Percentiles rank a stretch among this genome's conserved stretches.
phyloP scores from a whole-genome alignment of 306 rosid genomes.

The Cucumis melo region DNA sequence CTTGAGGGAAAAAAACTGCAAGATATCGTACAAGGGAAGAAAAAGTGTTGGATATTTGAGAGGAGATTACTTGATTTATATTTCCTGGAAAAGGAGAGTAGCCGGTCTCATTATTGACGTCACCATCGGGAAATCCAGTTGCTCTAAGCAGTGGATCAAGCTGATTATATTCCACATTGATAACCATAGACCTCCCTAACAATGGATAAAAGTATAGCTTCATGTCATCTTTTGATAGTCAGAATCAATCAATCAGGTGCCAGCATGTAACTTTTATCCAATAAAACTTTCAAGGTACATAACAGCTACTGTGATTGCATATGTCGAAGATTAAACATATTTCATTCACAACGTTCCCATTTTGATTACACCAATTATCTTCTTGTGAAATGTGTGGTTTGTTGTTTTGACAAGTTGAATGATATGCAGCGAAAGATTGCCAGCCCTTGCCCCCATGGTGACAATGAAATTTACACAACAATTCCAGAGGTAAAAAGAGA shows the following conservation, averaged over 20 bases:
- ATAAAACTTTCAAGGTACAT: background rate
- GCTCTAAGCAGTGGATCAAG: conserved; percentile 96
- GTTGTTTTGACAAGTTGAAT: background rate
- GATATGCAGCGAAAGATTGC: background rate
- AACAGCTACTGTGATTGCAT: background rate
- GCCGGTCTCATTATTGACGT: conserved; percentile 75
- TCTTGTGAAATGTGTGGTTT: background rate
- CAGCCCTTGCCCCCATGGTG: background rate
- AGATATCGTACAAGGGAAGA: background rate
- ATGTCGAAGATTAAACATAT: background rate
- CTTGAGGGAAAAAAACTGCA: background rate
- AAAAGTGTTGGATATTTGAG: background rate
- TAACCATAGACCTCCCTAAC: conserved; percentile 88
- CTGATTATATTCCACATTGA: conserved; percentile 97
- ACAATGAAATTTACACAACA: background rate
- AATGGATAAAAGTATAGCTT: conserved; percentile 2
- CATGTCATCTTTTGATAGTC: background rate
- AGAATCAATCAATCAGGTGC: background rate
- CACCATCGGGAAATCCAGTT: conserved; percentile 82
- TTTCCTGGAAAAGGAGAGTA: conserved; percentile 95
- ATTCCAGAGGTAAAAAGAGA: background rate
- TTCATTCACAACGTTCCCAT: background rate
- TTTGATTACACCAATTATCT: background rate
- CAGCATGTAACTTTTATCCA: background rate
- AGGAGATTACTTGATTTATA: conserved; percentile 76